Evolutionary conservation across 805 yeast genomes (phyloP).

Genomic region (Sungouiozyma ichnusensis): DNA sequence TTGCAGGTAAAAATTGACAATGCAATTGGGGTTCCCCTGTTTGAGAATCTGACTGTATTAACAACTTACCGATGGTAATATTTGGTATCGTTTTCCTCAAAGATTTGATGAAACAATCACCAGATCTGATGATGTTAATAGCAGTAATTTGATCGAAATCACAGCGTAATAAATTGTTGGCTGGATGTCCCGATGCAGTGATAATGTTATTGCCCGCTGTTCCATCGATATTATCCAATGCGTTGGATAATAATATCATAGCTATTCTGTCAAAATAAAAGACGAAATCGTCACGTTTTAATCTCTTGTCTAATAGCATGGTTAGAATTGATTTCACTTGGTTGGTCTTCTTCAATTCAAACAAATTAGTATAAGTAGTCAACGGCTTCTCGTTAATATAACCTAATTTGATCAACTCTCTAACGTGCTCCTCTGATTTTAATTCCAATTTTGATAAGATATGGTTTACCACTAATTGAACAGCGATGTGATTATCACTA

Average conservation of each 20-base stretch:
- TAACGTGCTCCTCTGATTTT: conserved; percentile 60
- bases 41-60: conserved; percentile 76
- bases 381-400: conserved; percentile 8
- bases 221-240: conserved; percentile 44
- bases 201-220: conserved; percentile 29
- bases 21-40: conserved; percentile 95
- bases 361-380: conserved; percentile 14
- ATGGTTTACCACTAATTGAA: conserved; percentile 68
- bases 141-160: conserved; percentile 47
- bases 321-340: conserved; percentile 69
- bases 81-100: conserved; percentile 69
- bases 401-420: conserved; percentile 44
- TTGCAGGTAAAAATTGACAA: conserved; percentile 58
- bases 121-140: conserved; percentile 76
- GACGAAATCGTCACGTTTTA: conserved; percentile 66
- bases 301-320: conserved; percentile 44
- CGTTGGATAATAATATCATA: conserved; percentile 53
- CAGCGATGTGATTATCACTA: conserved; percentile 70
- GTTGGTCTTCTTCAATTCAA: conserved; percentile 37
- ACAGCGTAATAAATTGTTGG: conserved; percentile 23
- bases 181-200: conserved; percentile 33
- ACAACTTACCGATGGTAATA: conserved; percentile 66
- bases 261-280: conserved; percentile 84
- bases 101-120: conserved; percentile 82
- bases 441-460: conserved; percentile 56